phyloP scores from a whole-genome alignment of 805 yeast genomes.

The Candida vaughaniae region DNA sequence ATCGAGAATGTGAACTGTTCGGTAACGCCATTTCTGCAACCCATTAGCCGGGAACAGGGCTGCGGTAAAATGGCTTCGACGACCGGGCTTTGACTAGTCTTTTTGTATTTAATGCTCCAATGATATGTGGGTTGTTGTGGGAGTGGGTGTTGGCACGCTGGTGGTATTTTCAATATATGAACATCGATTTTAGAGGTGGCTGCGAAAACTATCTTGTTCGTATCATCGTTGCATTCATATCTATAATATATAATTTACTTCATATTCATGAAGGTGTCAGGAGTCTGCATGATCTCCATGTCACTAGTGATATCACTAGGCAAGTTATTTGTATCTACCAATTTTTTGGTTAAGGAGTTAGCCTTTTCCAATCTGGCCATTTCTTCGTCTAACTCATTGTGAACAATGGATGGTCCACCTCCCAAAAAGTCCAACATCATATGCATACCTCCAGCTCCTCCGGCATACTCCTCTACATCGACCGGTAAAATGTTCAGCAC shows the following conservation, averaged over 20 bases:
- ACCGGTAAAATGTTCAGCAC: constrained; percentile 85
- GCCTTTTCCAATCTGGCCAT: constrained; percentile 43
- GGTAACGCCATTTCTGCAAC: no score
- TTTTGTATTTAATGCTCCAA: no score
- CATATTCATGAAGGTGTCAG: constrained; percentile 39
- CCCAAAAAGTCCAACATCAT: constrained; percentile 89
- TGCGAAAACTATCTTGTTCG: no score
- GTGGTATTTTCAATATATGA: no score
- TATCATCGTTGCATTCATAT: no score
- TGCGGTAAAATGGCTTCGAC: no score
- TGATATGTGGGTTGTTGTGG: no score
- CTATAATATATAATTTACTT: constrained; percentile 14
- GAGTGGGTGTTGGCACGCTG: no score
- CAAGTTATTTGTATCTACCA: constrained; percentile 53
- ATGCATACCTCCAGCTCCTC: constrained; percentile 85
- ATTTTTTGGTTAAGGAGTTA: constrained; percentile 43
- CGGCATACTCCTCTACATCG: constrained; percentile 87
- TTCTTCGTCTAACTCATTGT: constrained; percentile 40
- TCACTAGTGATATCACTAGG: constrained; percentile 56
- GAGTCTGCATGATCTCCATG: constrained; percentile 52
- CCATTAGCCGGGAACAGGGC: no score
- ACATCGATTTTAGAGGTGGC: no score
- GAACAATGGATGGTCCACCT: constrained; percentile 51
- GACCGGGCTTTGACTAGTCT: no score
- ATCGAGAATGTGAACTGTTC: no score